Evolutionary conservation across 768 basidiomycete genomes (phyloP).

Genomic region (Termitomyces sp.): DNA sequence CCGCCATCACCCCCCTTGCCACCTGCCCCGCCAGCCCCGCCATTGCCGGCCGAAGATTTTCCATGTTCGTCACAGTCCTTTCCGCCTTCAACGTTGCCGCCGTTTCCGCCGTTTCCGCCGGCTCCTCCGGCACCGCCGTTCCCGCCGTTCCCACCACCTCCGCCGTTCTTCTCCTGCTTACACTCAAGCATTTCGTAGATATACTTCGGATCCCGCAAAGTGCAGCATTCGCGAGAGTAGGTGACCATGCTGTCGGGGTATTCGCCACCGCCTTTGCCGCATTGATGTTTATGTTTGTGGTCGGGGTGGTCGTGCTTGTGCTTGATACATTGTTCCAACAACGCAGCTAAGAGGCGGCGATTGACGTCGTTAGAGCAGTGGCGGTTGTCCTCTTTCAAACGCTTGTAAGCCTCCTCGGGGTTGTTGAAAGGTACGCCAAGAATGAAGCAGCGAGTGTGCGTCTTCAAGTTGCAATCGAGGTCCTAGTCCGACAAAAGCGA

Average conservation of each 20-base stretch:
- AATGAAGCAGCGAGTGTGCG: slow-evolving; percentile 12
- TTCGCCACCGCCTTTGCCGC: slow-evolving; percentile 6
- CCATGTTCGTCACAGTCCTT: slow-evolving; percentile 2
- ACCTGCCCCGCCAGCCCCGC: not conserved
- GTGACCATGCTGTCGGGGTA: slow-evolving; percentile 15
- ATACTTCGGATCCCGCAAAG: slow-evolving; percentile 7
- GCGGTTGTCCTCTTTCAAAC: slow-evolving; percentile 10
- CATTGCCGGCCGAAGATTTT: not conserved
- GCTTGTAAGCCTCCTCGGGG: slow-evolving; percentile 9
- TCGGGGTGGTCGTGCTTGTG: slow-evolving; percentile 12
- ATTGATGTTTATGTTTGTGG: slow-evolving; percentile 5
- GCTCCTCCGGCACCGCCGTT: slow-evolving; percentile 5
- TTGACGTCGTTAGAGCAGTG: slow-evolving; percentile 15
- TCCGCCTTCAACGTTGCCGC: slow-evolving; percentile 6
- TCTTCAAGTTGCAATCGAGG: slow-evolving; percentile 8
- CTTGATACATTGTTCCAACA: slow-evolving; percentile 11
- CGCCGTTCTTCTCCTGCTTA: slow-evolving; percentile 8
- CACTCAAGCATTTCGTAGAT: slow-evolving; percentile 14
- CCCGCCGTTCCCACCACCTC: slow-evolving; percentile 11
- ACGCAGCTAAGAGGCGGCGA: slow-evolving; percentile 7
- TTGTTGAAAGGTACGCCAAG: slow-evolving; percentile 16
- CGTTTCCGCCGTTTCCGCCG: slow-evolving; percentile 6
- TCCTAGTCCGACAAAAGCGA: slow-evolving; percentile 3
- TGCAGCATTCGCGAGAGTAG: slow-evolving; percentile 13
- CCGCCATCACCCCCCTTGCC: slow-evolving; percentile 6